Conservation (phyloP, 208 protist genomes). For the Zelonia costaricensis region DNA sequence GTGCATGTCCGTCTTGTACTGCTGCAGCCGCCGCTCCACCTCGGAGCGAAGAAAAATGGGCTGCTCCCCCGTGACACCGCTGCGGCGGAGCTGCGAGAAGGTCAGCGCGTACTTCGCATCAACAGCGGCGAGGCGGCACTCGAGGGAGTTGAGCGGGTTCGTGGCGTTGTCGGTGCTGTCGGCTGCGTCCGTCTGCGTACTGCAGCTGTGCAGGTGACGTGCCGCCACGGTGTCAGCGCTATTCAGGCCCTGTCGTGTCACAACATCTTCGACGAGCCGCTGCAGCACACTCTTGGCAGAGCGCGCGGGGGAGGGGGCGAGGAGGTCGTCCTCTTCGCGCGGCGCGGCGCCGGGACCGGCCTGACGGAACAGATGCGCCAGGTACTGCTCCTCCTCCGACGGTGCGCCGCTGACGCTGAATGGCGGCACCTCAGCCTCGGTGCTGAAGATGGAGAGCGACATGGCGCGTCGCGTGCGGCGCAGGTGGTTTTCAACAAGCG, state of each 20-base stretch:
- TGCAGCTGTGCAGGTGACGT: constrained; percentile 36
- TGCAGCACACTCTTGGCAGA: constrained; percentile 66
- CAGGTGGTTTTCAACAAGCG: constrained; percentile 85
- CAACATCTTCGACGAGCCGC: constrained; percentile 32
- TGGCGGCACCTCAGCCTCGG: constrained; percentile 76
- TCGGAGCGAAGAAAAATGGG: constrained; percentile 59
- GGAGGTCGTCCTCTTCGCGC: constrained; percentile 28
- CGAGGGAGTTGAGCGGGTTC: constrained; percentile 61
- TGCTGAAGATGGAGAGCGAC: constrained; percentile 81
- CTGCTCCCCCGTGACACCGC: constrained; percentile 24
- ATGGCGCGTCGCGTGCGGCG: constrained; percentile 66
- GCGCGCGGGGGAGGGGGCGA: constrained; percentile 10
- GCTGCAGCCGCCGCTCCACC: constrained; percentile 73
- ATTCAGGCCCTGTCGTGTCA: constrained; percentile 7
- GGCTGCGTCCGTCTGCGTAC: constrained; percentile 61
- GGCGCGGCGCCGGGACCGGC: neutral
- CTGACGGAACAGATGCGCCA: constrained; percentile 44
- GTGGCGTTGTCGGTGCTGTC: constrained; percentile 18
- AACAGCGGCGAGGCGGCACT: constrained; percentile 82
- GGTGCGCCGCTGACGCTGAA: constrained; percentile 40
- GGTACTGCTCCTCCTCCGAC: constrained; percentile 46
- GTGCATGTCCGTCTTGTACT: constrained; percentile 75
- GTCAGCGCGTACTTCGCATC: constrained; percentile 86
- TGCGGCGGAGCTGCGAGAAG: constrained; percentile 60
- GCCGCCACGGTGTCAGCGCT: constrained; percentile 5